Base-by-base conservation (phyloP, 2,329 filamentous ascomycete genomes). In the Colletotrichum coccodes region DNA sequence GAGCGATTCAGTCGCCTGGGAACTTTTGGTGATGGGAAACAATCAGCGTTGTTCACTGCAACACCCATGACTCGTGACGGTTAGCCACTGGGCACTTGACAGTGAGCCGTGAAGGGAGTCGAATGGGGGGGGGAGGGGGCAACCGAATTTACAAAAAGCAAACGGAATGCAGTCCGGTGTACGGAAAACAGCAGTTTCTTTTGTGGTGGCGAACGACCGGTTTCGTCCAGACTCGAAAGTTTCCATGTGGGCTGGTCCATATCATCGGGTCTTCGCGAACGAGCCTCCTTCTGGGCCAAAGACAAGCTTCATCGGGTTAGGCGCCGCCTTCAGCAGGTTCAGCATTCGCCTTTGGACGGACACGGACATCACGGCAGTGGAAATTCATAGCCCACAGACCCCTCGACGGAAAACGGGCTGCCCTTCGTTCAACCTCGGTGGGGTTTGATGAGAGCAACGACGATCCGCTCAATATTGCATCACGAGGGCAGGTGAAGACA, bases 211-310 rank as follows among this genome's bases (percentile, higher is more conserved):
- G 53, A 56, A 23, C 12, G 21, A 42, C 36, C 36, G 52, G 46
- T 54, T 64, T 59, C 64, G 46, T 58, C 64, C 52, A 57, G 36
- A 34, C n/a, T 32, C 14, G 26, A 57, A 26, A 32, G 50, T 57
- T 63, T 53, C 60, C n/a, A 47, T 58, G 30, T 59, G 40, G 61
- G 40, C 47, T 63, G 53, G 65, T 42, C 65, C 65, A 50, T 50
- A 42, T 68, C 47, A 61, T 68, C 54, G 65, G 65, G 53, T 68
- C 65, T 68, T 65, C 42, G 65, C 65, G 65, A 68, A 54, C 54
- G 52, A 68, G 54, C 53, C 61, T 65, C 47, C 28, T 65, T 59
- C 58, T 46, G n/a, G 64, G 36, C 4, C n/a, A 52, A 30, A 42
- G 34, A 36, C 18, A 26, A 23, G 44, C 60, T 64, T 28, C 38